Evolutionary conservation across 2,329 filamentous ascomycete species (phyloP).

Genomic region (Ascocoryne sarcoides): DNA sequence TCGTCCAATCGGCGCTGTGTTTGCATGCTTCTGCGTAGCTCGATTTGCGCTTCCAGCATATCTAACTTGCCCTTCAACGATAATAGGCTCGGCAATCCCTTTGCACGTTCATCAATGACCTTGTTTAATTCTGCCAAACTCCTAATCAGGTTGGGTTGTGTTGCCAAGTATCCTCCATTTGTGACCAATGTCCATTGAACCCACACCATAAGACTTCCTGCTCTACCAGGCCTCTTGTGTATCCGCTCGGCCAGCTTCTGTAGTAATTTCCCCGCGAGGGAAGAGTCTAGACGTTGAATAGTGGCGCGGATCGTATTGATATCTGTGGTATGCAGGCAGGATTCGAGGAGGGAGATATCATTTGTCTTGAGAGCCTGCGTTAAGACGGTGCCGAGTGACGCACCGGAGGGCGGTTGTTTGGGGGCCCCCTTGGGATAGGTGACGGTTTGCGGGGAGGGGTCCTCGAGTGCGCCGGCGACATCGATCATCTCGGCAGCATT

Average conservation of each 20-base stretch:
- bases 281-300: conserved; percentile 81
- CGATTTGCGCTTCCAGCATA: conserved; percentile 84
- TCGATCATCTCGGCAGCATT: conserved; percentile 66
- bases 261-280: conserved; percentile 69
- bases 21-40: conserved; percentile 64
- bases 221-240: conserved; percentile 78
- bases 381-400: conserved; percentile 85
- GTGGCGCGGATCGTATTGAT: conserved; percentile 72
- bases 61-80: conserved; percentile 92
- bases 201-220: conserved; percentile 87
- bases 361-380: conserved; percentile 89
- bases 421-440: conserved; percentile 20
- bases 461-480: conserved; percentile 53
- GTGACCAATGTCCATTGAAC: conserved; percentile 90
- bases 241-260: conserved; percentile 80
- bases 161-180: conserved; percentile 84
- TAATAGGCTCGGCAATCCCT: conserved; percentile 72
- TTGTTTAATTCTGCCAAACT: conserved; percentile 72
- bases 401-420: conserved; percentile 47
- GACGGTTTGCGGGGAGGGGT: conserved; percentile 14
- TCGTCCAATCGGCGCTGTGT: conserved; percentile 32
- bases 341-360: conserved; percentile 81
- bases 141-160: conserved; percentile 73
- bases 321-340: conserved; percentile 77
- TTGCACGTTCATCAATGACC: conserved; percentile 79